Evolutionary conservation across 345 rosid species (phyloP), one percentile per base, ranked within the genome.

Genomic region (Lagerstroemia speciosa): DNA sequence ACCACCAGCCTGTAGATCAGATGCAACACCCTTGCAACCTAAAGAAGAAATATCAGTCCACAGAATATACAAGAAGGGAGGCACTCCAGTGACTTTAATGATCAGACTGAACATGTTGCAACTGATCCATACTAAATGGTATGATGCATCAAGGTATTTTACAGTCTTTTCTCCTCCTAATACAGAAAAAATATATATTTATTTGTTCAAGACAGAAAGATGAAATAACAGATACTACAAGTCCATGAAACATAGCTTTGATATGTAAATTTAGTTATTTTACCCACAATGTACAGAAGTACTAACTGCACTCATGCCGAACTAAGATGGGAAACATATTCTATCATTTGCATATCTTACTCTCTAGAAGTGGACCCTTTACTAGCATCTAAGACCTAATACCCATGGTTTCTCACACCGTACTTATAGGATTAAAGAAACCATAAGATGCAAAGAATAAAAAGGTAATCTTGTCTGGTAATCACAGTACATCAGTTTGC

Each of bases 1-100:
- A 95, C 89, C 62, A 95, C 89, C 78, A 95, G 79, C 80, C 93
- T 87, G 74, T 88, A 86, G 71, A 95, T 83, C 76, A 95, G 85
- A 80, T 95, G 93, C 80, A 95, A 78, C 74, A 89, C 88, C 81
- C 99, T 86, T 50, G 93, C 88, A 74, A 95, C 85, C 99, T 95
- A 82, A 76, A 33, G 68, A 81, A 73, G 17, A 69, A 46, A 76
- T 63, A 64, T 20, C 69, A 38, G 71, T 67, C 71, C 64, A 73
- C 32, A 73, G 55, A 66, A 32, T 9, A 67, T 2, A 68, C 69
- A 62, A 50, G 52, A 74, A 53, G 30, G 11, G 14, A 55, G 8
- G 30, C 17, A 43, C 17, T 43, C 48, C 48, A 15, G 48, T 43
- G 48, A 5, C 61, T 24, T n/a, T 55, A 55, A 55, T 26, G 31